Evolutionary conservation across 2,329 filamentous ascomycete genomes (phyloP).

Genomic region (Dactylellina leptospora): DNA sequence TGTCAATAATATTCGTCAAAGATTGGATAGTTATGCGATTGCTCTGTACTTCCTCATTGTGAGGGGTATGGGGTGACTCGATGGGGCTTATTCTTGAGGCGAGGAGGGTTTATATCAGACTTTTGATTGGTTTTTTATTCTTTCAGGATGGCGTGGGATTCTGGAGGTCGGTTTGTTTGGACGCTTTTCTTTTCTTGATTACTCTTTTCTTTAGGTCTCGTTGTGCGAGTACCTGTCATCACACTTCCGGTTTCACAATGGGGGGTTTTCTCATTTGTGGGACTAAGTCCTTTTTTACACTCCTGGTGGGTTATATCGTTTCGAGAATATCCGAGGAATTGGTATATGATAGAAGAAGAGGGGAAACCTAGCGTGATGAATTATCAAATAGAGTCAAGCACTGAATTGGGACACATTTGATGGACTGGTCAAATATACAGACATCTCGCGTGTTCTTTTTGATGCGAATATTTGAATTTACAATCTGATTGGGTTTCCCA

Average conservation of each 20-base stretch:
- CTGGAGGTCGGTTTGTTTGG: slow-evolving; percentile 1
- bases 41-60: slow-evolving; percentile 64
- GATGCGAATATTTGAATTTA: slow-evolving; percentile 48
- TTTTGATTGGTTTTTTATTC: slow-evolving; percentile 8
- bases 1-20: slow-evolving; percentile 79
- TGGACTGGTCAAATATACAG: slow-evolving; percentile 54
- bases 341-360: neutral
- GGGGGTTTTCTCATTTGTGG: neutral
- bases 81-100: slow-evolving; percentile 99
- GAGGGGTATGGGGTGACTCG: slow-evolving; percentile 79
- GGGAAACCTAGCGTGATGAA: slow-evolving; percentile 76
- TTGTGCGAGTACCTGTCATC: slow-evolving; percentile 48
- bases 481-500: slow-evolving; percentile 42
- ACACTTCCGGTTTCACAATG: slow-evolving; percentile 59
- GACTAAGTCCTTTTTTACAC: slow-evolving; percentile 53
- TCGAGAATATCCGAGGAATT: neutral
- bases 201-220: slow-evolving; percentile 67
- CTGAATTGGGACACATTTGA: slow-evolving; percentile 66
- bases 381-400: slow-evolving; percentile 95
- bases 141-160: neutral
- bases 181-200: slow-evolving; percentile 56
- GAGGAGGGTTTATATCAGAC: slow-evolving; percentile 69
- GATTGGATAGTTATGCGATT: slow-evolving; percentile 98
- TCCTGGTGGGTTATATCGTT: slow-evolving; percentile 62
- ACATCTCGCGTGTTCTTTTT: slow-evolving; percentile 38